Conservation (phyloP, 495 filamentous ascomycete genomes). For the Trichoderma parareesei region DNA sequence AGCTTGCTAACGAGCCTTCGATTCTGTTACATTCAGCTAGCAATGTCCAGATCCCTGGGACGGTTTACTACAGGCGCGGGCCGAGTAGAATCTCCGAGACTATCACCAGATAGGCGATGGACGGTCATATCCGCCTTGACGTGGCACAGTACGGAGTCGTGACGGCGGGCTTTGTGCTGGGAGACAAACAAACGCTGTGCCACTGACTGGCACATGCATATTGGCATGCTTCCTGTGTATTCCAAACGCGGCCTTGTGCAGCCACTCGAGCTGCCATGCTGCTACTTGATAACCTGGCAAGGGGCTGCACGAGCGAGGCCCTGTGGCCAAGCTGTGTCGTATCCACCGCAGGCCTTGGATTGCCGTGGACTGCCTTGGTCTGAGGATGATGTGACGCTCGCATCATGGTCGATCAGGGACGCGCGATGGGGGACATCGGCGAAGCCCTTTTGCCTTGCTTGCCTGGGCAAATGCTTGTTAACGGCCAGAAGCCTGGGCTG, state of each 20-base stretch:
- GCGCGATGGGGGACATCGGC: neutral
- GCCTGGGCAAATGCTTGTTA: neutral
- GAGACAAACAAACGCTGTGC: neutral
- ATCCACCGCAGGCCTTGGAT: neutral
- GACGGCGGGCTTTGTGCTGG: neutral
- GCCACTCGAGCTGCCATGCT: neutral
- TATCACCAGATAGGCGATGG: slow-evolving; percentile 7
- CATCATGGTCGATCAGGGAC: neutral
- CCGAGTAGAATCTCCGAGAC: slow-evolving; percentile 8
- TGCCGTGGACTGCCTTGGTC: neutral
- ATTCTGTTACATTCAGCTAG: slow-evolving; percentile 7
- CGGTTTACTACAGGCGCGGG: neutral
- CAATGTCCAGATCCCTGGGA: slow-evolving; percentile 3
- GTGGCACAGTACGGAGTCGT: neutral
- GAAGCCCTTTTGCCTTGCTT: neutral
- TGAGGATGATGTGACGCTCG: neutral
- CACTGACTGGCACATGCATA: neutral
- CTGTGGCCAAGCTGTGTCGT: neutral
- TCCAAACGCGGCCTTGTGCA: neutral
- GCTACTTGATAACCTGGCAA: neutral
- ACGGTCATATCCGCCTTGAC: neutral
- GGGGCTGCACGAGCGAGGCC: neutral
- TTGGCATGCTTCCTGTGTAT: neutral
- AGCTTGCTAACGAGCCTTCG: neutral
- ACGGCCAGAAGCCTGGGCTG: neutral